Evolutionary conservation across 108 stramenopile species (phyloP).

Genomic region (Skeletonema menzelii): DNA sequence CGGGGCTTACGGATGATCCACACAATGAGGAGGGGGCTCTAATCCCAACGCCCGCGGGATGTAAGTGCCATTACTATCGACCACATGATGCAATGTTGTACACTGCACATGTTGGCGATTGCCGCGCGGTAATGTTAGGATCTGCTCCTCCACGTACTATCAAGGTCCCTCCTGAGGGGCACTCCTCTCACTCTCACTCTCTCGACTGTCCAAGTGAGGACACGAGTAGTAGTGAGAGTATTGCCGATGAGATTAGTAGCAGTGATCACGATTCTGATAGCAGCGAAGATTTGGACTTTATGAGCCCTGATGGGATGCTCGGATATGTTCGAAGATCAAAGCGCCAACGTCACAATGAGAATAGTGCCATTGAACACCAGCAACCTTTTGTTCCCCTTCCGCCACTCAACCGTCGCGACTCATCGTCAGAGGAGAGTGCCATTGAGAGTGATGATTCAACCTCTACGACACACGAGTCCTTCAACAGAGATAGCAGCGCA

Average conservation of each 20-base stretch:
- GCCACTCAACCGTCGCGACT: conserved; percentile 27
- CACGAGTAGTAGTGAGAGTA: conserved; percentile 71
- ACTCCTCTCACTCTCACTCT: conserved; percentile 15
- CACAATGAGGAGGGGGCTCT: conserved; percentile 43
- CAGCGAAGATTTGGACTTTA: conserved; percentile 59
- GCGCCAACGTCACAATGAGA: conserved; percentile 25
- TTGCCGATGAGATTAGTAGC: conserved; percentile 77
- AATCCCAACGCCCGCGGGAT: conserved; percentile 63
- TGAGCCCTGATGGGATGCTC: conserved; percentile 1
- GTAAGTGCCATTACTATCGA: conserved; percentile 73
- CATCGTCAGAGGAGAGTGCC: conserved; percentile 39
- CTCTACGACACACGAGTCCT: conserved; percentile 18
- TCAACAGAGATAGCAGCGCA: neutral
- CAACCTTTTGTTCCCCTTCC: conserved; percentile 43
- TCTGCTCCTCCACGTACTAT: conserved; percentile 80
- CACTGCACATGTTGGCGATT: conserved; percentile 87
- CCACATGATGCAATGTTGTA: conserved; percentile 82
- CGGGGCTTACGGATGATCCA: conserved; percentile 34
- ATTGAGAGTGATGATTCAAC: conserved; percentile 43
- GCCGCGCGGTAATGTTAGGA: conserved; percentile 82
- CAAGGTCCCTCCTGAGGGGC: conserved; percentile 61
- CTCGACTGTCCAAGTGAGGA: conserved; percentile 62
- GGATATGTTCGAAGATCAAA: conserved; percentile 35
- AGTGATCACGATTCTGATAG: conserved; percentile 81
- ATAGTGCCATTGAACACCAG: conserved; percentile 24